A percentile compares a stretch with the other conserved stretches of the same genome.
Conservation (phyloP, 805 yeast genomes). For the Saturnispora silvae region DNA sequence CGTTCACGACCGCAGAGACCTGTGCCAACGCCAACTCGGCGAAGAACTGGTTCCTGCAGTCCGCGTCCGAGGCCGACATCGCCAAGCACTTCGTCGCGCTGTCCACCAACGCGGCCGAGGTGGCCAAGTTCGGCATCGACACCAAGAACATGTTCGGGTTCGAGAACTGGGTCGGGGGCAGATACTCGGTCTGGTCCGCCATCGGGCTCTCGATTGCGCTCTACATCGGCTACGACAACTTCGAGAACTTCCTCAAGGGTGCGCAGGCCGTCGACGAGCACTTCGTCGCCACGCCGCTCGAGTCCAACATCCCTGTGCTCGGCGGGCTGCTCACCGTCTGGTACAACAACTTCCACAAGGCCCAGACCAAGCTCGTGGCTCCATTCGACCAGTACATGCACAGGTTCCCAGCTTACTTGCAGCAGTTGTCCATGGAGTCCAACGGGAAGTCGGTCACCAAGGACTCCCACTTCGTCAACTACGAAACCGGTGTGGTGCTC, state of each 20-base stretch:
- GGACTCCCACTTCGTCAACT: constrained; percentile 80
- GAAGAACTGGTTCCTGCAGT: constrained; percentile 80
- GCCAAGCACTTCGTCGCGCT: constrained; percentile 97
- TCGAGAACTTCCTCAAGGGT: constrained; percentile 86
- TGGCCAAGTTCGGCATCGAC: constrained; percentile 92
- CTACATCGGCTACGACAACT: constrained; percentile 92
- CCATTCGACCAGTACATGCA: constrained; percentile 98
- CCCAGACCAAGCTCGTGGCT: constrained; percentile 96
- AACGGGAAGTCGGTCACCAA: constrained; percentile 97
- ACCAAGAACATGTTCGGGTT: constrained; percentile 97
- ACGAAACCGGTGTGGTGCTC: constrained; percentile 90
- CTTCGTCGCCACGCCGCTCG: constrained; percentile 73
- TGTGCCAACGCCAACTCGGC: constrained; percentile 93
- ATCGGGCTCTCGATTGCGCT: constrained; percentile 93
- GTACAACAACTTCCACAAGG: constrained; percentile 98
- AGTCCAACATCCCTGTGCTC: constrained; percentile 81
- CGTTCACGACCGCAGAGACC: constrained; percentile 98
- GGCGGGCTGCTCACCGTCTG: constrained; percentile 94
- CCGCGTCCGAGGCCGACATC: constrained; percentile 48
- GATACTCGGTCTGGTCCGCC: constrained; percentile 99
- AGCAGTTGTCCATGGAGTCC: constrained; percentile 97
- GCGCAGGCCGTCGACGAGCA: constrained; percentile 96
- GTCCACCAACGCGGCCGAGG: constrained; percentile 87
- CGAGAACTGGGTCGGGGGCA: constrained; percentile 98
- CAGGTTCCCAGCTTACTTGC: constrained; percentile 98